These are phyloP conservation scores for Lentinula boryana DNA, from an alignment of 768 basidiomycete species.

Conservation along the genomic window DNA sequence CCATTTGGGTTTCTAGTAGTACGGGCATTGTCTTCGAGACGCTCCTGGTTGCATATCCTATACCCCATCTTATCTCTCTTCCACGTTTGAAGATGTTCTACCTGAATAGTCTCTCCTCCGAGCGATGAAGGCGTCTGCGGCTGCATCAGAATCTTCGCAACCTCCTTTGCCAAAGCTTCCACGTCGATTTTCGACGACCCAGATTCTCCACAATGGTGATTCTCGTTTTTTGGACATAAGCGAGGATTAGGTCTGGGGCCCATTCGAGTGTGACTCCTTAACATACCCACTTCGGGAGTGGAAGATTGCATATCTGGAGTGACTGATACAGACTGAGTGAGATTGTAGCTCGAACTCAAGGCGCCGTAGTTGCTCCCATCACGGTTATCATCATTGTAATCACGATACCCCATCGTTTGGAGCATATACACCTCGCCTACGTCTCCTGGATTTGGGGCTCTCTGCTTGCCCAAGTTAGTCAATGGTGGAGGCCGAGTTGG, in stretches of 20 bases:
- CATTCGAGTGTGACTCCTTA: neutral
- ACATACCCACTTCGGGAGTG: neutral
- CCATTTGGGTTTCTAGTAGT: neutral
- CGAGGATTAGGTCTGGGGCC: neutral
- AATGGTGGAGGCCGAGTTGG: neutral
- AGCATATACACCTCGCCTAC: neutral
- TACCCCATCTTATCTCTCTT: neutral
- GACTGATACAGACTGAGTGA: neutral
- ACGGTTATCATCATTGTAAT: neutral
- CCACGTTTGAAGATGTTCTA: neutral
- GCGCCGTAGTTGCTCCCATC: neutral
- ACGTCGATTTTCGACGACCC: slow-evolving; percentile 12
- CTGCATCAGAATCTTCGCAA: slow-evolving; percentile 20
- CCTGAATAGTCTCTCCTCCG: neutral
- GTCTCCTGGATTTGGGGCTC: neutral
- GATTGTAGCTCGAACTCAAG: neutral
- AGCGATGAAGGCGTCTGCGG: neutral
- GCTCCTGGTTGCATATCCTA: neutral
- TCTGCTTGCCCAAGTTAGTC: neutral
- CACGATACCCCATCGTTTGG: neutral
- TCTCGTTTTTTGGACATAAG: neutral
- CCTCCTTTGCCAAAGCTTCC: slow-evolving; percentile 22
- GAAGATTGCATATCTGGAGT: neutral
- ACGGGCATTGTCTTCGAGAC: neutral
- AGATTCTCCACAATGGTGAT: neutral